Percentiles rank a stretch among this genome's conserved stretches.
Evolutionary conservation across 2,329 filamentous ascomycete species (phyloP).

Genomic region (Dissoconium aciculare): DNA sequence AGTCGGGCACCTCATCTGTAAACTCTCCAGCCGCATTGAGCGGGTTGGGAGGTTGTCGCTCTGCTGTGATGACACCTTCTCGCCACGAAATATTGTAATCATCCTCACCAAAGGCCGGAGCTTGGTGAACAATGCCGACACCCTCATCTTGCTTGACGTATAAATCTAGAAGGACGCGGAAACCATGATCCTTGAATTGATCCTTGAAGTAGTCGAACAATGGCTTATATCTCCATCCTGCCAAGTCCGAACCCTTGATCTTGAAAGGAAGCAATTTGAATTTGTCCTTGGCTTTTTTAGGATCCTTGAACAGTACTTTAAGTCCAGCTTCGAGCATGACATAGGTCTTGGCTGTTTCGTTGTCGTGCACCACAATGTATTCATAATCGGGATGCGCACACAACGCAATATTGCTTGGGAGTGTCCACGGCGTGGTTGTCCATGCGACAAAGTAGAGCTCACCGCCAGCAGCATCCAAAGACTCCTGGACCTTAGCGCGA

Average conservation of each 20-base stretch:
- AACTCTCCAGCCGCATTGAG: constrained; percentile 76
- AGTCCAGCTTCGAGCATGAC: constrained; percentile 72
- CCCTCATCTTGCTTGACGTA: constrained; percentile 85
- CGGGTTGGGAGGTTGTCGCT: constrained; percentile 71
- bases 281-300: constrained; percentile 89
- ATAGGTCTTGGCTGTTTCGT: constrained; percentile 68
- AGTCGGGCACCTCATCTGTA: constrained; percentile 62
- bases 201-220: constrained; percentile 83
- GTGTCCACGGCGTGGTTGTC: constrained; percentile 81
- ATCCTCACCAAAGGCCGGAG: constrained; percentile 87
- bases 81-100: constrained; percentile 77
- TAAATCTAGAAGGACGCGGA: constrained; percentile 64
- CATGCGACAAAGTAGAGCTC: constrained; percentile 66
- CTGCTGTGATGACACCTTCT: constrained; percentile 61
- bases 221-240: constrained; percentile 78
- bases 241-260: constrained; percentile 68
- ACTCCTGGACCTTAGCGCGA: constrained; percentile 17
- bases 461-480: constrained; percentile 17
- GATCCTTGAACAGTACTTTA: constrained; percentile 77
- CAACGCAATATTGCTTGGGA: constrained; percentile 66
- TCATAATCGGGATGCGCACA: constrained; percentile 71
- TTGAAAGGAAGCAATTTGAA: constrained; percentile 62
- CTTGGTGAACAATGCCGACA: constrained; percentile 86
- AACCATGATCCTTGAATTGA: constrained; percentile 71
- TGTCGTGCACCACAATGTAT: constrained; percentile 74